phyloP scores from a whole-genome alignment of 73 alveolate genomes.

The Stentor roeselii region DNA sequence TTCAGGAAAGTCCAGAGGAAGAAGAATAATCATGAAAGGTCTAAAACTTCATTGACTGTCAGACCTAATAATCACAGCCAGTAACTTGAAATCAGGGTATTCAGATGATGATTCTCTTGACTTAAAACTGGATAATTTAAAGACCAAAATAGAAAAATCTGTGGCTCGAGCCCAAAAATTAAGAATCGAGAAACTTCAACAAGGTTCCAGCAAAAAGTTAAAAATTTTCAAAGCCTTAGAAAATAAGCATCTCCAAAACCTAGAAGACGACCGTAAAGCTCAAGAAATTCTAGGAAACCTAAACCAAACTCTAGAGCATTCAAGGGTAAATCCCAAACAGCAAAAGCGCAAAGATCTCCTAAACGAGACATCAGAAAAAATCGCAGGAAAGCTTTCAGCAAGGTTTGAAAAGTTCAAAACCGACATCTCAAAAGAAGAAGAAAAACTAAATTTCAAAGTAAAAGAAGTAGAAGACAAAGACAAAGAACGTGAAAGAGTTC shows the following conservation, averaged over 20 bases:
- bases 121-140: neutral
- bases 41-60: neutral
- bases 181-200: neutral
- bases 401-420: neutral
- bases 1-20: neutral
- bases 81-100: neutral
- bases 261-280: slow-evolving; percentile 1
- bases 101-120: neutral
- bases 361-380: neutral
- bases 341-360: neutral
- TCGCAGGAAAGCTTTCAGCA: neutral
- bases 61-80: neutral
- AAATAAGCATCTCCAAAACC: neutral
- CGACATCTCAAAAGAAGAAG: neutral
- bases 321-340: neutral
- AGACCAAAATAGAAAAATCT: neutral
- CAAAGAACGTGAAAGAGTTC: neutral
- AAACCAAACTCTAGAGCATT: neutral
- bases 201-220: neutral
- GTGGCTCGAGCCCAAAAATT: neutral
- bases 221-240: neutral
- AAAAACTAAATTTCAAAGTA: neutral
- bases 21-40: neutral
- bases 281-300: neutral
- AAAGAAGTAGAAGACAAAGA: neutral